Base-by-base conservation (phyloP, 305 asterid species). In the Fraxinus ornus region DNA sequence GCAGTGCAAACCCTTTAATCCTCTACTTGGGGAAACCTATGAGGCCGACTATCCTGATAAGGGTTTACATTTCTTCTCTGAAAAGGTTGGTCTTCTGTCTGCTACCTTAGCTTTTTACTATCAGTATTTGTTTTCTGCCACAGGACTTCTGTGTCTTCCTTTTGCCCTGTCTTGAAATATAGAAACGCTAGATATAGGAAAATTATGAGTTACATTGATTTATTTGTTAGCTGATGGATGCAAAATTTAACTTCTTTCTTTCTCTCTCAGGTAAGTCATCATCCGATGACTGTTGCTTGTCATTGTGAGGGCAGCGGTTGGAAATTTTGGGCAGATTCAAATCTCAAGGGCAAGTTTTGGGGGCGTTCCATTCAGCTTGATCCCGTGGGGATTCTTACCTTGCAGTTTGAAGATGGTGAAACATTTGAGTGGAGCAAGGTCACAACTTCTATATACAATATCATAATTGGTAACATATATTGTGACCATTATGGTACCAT, bases 281-380 rank as follows among this genome's bases (percentile, higher is more conserved):
- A 96, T 81, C 99, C 98, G 7, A 95, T 93, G 97, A 83, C 94
- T 83, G 98, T 96, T 82, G 99, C 99, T 35, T 96, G 99, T 86
- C 99, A 96, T 80, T 96, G 98, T 84, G 98, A 96, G 87, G 98
- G 98, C 74, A 92, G 91, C 85, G 97, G 94, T 28, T 96, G 99
- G 99, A 96, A 91, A 81, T 96, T 94, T 86, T 96, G 98, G 99
- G 98, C 95, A 78, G 99, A 96, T 87, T 93, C 98, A 70, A 96
- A 94, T 86, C 98, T 96, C 78, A 94, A 94, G 89, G 98, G 98
- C 87, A 96, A 96, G 90, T 96, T 96, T 85, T 96, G 99, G 99
- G 98, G 98, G 3, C 95, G 98, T 76, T 96, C 99, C n/a, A 96
- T 96, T 87, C 99, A 96, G 87, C 98, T 96, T 73, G 99, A 96